These are phyloP conservation scores for Pleurotus eryngii DNA, from an alignment of 768 basidiomycete species.

Conservation along the genomic window DNA sequence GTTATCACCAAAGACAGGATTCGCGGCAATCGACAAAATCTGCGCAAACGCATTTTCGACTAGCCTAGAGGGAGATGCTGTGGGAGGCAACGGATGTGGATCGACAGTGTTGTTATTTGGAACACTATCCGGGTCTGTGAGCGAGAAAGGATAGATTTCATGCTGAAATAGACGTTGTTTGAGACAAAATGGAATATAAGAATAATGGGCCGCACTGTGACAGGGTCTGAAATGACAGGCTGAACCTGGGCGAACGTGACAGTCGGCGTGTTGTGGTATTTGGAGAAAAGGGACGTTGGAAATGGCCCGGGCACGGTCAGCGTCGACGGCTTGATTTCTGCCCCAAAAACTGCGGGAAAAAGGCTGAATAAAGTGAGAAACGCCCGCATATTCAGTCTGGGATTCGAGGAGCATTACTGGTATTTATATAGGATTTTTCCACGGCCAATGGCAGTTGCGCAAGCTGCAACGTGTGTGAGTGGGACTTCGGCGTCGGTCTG, in stretches of 20 bases:
- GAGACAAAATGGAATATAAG: background rate
- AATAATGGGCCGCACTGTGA: conserved; percentile 42
- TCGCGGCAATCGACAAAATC: conserved; percentile 51
- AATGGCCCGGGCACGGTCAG: conserved; percentile 62
- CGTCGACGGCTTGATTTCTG: conserved; percentile 32
- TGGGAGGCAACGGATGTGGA: conserved; percentile 63
- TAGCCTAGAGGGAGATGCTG: conserved; percentile 41
- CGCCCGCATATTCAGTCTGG: too few relatives aligned
- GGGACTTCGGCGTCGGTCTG: too few relatives aligned
- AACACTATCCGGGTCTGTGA: conserved; percentile 62
- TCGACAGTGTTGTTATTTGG: conserved; percentile 58
- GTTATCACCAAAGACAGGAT: conserved; percentile 48
- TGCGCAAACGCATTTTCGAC: conserved; percentile 53
- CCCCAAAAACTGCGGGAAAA: too few relatives aligned
- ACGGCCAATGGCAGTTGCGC: too few relatives aligned
- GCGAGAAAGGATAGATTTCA: conserved; percentile 50
- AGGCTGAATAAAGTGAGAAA: too few relatives aligned
- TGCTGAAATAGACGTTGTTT: conserved; percentile 34
- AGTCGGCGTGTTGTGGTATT: conserved; percentile 72
- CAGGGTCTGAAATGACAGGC: conserved; percentile 73
- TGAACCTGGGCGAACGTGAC: conserved; percentile 71
- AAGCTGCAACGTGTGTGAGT: too few relatives aligned
- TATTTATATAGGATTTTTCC: too few relatives aligned
- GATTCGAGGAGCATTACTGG: too few relatives aligned
- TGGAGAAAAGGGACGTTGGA: conserved; percentile 60